Evolutionary conservation across 2,329 filamentous ascomycete species (phyloP).

Genomic region (Fusarium sp.): DNA sequence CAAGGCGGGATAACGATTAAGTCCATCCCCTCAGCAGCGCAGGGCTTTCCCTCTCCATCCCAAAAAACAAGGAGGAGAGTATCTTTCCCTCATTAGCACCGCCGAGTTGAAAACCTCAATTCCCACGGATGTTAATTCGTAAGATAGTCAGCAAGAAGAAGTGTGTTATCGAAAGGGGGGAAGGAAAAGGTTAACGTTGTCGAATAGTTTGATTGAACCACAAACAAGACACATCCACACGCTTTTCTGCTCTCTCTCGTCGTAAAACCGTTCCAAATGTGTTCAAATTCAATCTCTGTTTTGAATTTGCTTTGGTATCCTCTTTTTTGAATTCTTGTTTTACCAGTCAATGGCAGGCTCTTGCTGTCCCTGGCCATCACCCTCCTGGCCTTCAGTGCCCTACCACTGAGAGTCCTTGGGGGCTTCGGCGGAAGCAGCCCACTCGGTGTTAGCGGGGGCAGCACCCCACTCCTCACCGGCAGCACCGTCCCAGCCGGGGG

Average conservation of each 20-base stretch:
- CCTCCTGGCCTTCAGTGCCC: conserved; percentile 40
- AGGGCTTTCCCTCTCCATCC: conserved; percentile 93
- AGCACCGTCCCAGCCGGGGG: conserved; percentile 65
- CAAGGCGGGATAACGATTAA: conserved; percentile 82
- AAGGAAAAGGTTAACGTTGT: conserved; percentile 29
- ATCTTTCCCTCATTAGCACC: conserved; percentile 99
- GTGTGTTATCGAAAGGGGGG: conserved; percentile 10
- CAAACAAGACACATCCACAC: conserved; percentile 36
- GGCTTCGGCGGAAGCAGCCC: conserved; percentile 69
- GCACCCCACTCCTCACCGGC: conserved; percentile 72
- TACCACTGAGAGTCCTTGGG: conserved; percentile 67
- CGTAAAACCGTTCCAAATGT: conserved; percentile 17
- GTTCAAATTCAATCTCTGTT: conserved; percentile 14
- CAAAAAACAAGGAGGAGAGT: conserved; percentile 63
- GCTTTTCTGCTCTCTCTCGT: conserved; percentile 28
- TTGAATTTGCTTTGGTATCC: conserved; percentile 31
- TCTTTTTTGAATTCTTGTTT: conserved; percentile 27
- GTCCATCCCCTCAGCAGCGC: conserved; percentile 85
- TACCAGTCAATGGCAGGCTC: conserved; percentile 24
- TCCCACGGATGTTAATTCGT: conserved; percentile 22
- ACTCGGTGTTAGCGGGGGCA: conserved; percentile 71
- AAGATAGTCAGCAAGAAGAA: conserved; percentile 40
- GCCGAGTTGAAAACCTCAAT: conserved; percentile 64
- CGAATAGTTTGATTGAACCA: conserved; percentile 40
- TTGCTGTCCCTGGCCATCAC: background rate